These are phyloP conservation scores for Nematodospora anomalae DNA, from an alignment of 1,139 yeast genomes.

Conservation along the genomic window DNA sequence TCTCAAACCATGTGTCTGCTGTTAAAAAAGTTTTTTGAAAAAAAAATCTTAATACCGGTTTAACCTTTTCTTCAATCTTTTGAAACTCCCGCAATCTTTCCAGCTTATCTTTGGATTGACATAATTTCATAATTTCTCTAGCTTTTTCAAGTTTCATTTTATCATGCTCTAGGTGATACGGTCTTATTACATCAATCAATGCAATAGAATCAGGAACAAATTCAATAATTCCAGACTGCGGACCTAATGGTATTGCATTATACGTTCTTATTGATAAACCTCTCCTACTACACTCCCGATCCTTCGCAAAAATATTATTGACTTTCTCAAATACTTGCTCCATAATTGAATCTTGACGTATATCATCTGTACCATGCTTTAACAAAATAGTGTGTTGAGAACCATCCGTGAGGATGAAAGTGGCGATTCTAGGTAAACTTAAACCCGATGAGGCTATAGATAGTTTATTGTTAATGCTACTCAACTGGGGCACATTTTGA, in stretches of 20 bases:
- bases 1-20: slow-evolving; percentile 72
- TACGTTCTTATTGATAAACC: slow-evolving; percentile 73
- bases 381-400: slow-evolving; percentile 55
- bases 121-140: slow-evolving; percentile 60
- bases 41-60: slow-evolving; percentile 69
- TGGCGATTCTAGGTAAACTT: slow-evolving; percentile 80
- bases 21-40: slow-evolving; percentile 68
- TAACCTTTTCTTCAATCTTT: slow-evolving; percentile 50
- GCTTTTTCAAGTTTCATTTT: slow-evolving; percentile 56
- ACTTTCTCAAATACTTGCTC: slow-evolving; percentile 93
- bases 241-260: slow-evolving; percentile 87
- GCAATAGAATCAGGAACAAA: slow-evolving; percentile 81
- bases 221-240: slow-evolving; percentile 84
- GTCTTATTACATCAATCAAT: slow-evolving; percentile 63
- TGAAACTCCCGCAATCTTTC: slow-evolving; percentile 53
- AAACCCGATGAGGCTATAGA: slow-evolving; percentile 75
- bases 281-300: slow-evolving; percentile 57
- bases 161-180: slow-evolving; percentile 51
- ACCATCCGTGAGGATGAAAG: slow-evolving; percentile 59
- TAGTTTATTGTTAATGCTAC: slow-evolving; percentile 44
- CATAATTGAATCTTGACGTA: slow-evolving; percentile 96
- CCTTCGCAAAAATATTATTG: slow-evolving; percentile 60
- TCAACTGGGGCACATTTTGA: slow-evolving; percentile 48
- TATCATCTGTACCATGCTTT: slow-evolving; percentile 87
- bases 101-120: slow-evolving; percentile 45